Conservation (phyloP, 2,329 filamentous ascomycete genomes). For the Talaromyces sp. region DNA sequence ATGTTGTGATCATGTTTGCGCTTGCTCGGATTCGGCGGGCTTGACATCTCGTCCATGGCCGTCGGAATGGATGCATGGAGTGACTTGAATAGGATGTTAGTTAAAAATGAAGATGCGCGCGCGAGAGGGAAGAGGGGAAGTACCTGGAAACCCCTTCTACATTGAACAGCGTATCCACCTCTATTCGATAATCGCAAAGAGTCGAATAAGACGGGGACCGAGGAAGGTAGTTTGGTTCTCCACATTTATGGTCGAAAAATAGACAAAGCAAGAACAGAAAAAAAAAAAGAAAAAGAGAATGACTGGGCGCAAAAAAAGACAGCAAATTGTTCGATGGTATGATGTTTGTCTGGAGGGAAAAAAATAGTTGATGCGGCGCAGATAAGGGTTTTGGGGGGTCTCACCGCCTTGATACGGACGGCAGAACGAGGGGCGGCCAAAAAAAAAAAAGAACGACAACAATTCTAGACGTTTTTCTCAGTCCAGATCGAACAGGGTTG, state of each 20-base stretch:
- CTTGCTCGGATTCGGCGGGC: neutral
- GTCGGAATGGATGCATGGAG: neutral
- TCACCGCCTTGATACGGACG: constrained; percentile 2
- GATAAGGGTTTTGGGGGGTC: neutral
- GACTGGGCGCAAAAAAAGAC: neutral
- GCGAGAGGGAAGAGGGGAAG: neutral
- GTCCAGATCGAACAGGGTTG: neutral
- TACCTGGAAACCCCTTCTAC: neutral
- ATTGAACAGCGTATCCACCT: neutral
- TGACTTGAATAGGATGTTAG: neutral
- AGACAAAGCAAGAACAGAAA: neutral
- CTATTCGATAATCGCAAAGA: neutral
- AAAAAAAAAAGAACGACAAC: neutral
- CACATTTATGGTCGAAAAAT: neutral
- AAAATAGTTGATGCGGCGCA: neutral
- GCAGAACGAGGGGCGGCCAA: neutral
- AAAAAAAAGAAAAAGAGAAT: neutral
- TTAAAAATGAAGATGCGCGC: neutral
- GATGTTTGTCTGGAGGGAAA: neutral
- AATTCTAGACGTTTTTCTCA: no score
- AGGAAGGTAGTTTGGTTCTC: neutral
- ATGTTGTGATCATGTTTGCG: neutral
- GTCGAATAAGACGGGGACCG: neutral
- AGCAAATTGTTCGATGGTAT: neutral
- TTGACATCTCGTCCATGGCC: neutral